Percentiles rank a stretch among this genome's conserved stretches.
Evolutionary conservation across 805 yeast genomes (phyloP).

Genomic region (Debaryomyces castellii): DNA sequence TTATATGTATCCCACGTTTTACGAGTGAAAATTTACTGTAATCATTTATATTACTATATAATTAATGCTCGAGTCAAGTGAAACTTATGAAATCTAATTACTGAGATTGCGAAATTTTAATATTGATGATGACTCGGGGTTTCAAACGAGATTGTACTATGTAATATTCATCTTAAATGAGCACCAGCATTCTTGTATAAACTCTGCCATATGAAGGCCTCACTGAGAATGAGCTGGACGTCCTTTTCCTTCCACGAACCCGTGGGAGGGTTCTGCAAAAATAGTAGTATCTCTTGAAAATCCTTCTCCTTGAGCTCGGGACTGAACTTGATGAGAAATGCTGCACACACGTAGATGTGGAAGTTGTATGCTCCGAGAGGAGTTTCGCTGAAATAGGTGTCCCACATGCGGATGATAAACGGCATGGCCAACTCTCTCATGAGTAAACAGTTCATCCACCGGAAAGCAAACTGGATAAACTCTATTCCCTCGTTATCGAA

Average conservation of each 20-base stretch:
- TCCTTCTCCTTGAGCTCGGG: conserved; percentile 78
- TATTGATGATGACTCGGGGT: conserved; percentile 2
- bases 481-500: conserved; percentile 82
- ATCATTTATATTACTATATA: background rate
- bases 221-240: conserved; percentile 87
- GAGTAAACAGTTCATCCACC: conserved; percentile 98
- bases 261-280: conserved; percentile 89
- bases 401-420: conserved; percentile 94
- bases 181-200: conserved; percentile 88
- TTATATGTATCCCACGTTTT: background rate
- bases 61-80: conserved; percentile 3
- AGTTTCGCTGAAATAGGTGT: conserved; percentile 78
- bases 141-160: background rate
- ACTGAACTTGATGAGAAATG: conserved; percentile 87
- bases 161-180: conserved; percentile 53
- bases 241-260: conserved; percentile 83
- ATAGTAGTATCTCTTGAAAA: conserved; percentile 91
- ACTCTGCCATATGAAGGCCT: conserved; percentile 96
- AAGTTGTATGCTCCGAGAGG: conserved; percentile 84
- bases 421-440: conserved; percentile 88
- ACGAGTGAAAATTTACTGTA: background rate
- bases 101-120: conserved; percentile 3
- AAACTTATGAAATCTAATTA: background rate
- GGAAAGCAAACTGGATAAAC: conserved; percentile 90
- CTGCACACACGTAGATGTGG: conserved; percentile 97